Evolutionary conservation across 2,329 filamentous ascomycete genomes (phyloP), one percentile per base, ranked within the genome.

Genomic region (Hypoxylon sp.): DNA sequence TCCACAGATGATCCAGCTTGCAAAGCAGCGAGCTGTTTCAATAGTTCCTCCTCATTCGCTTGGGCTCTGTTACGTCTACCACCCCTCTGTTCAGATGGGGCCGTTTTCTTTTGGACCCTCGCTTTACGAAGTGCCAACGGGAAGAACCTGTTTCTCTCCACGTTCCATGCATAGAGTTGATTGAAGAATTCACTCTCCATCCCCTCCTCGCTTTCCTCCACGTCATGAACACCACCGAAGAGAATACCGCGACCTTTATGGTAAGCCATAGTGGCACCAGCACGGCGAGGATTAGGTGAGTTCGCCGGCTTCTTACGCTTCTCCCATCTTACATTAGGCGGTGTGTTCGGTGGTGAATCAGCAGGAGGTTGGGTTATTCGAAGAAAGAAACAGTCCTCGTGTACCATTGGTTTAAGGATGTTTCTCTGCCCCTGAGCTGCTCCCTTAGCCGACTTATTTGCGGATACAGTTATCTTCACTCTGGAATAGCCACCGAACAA

Each of bases 131-230:
- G 76, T 7, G 78, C 76, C 32, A 97, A 78, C 2, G 89, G 90
- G 76, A 97, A 97, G 75, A 96, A 97, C 6, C 94, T 82, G 69
- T 99, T 99, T 51, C 93, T 84, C 65, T 97, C 94, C 57, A 96
- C 86, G 67, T 96, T 97, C 90, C 92, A 97, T 4, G 92, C 89
- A 65, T 89, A 95, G 16, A 97, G 74, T 47, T 87, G 83, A 64
- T 97, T 93, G 76, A 97, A 99, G 73, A 99, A 99, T 69, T 97
- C 92, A 67, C 90, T 96, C 45, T 99, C 93, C 61, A 99, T 96
- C 3, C 90, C 91, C 70, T 99, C 94, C 68, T 96, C 92, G 59
- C 84, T 93, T 68, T 92, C 83, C 70, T 96, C 91, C 0, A 95
- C 88, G 62, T 96, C 92, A 64, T 97, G 91, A 3, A 99, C 94